Evolutionary conservation across 176 grass and related monocot genomes (phyloP).

Genomic region (Cenchrus purpureus): DNA sequence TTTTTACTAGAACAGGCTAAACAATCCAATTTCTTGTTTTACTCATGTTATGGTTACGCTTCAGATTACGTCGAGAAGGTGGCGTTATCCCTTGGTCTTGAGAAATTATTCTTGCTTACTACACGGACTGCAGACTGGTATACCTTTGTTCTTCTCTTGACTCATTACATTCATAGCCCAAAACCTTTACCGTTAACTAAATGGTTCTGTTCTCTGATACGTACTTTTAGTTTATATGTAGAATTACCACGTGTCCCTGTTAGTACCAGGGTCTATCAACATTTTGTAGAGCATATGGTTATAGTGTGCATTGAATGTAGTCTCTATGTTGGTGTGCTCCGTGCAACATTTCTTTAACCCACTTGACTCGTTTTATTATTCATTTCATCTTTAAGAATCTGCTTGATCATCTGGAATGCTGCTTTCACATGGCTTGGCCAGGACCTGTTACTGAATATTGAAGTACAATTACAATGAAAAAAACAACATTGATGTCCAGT

Average conservation of each 20-base stretch:
- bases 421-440: neutral
- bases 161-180: neutral
- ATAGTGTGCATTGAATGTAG: neutral
- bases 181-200: neutral
- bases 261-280: neutral
- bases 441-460: conserved; percentile 13
- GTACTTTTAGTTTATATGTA: neutral
- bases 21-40: neutral
- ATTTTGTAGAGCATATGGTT: neutral
- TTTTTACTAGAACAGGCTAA: conserved; percentile 24
- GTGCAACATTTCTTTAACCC: neutral
- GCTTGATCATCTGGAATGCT: conserved; percentile 18
- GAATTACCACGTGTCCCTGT: conserved; percentile 3
- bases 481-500: neutral
- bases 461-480: conserved; percentile 3
- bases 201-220: neutral
- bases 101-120: conserved; percentile 91
- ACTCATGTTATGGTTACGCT: conserved; percentile 39
- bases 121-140: conserved; percentile 92
- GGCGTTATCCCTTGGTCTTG: conserved; percentile 67
- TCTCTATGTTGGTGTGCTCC: neutral
- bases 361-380: neutral
- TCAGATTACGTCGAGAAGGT: conserved; percentile 90
- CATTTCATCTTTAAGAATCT: neutral
- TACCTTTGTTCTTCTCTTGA: conserved; percentile 32